phyloP scores from a whole-genome alignment of 805 yeast species.

The Kodamaea kakaduensis region DNA sequence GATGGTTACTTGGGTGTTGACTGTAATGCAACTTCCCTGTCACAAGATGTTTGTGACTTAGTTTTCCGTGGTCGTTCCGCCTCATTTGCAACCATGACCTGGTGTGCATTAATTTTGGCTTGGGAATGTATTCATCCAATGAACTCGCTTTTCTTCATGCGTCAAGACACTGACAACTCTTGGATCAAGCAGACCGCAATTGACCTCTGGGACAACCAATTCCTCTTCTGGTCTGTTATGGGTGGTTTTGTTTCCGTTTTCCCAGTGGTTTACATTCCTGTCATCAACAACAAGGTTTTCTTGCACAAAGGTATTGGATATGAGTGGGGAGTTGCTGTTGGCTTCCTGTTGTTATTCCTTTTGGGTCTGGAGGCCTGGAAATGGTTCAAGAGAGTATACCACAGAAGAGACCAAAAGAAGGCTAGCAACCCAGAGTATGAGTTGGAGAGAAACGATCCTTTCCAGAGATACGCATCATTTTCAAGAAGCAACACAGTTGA shows the following conservation, averaged over 20 bases:
- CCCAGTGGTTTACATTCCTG: conserved; percentile 85
- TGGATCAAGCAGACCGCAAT: conserved; percentile 56
- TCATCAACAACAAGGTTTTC: conserved; percentile 74
- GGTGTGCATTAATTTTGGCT: conserved; percentile 78
- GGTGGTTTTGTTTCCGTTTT: conserved; percentile 67
- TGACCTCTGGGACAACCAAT: conserved; percentile 70
- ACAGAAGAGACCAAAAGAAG: conserved; percentile 31
- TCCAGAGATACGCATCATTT: conserved; percentile 57
- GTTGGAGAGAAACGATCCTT: conserved; percentile 59
- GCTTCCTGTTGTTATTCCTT: conserved; percentile 54
- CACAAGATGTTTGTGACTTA: conserved; percentile 43
- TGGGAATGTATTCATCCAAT: conserved; percentile 80
- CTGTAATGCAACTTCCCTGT: conserved; percentile 51
- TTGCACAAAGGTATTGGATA: conserved; percentile 65
- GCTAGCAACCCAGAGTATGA: conserved; percentile 57
- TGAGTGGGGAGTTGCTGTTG: conserved; percentile 79
- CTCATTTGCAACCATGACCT: conserved; percentile 77
- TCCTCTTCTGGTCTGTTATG: conserved; percentile 76
- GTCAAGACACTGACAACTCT: conserved; percentile 53
- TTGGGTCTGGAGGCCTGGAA: conserved; percentile 65
- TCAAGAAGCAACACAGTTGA: conserved; percentile 49
- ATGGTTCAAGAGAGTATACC: conserved; percentile 55
- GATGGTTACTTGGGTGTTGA: conserved; percentile 58
- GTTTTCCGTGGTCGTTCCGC: conserved; percentile 77
- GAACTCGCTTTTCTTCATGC: conserved; percentile 67